These are phyloP conservation scores for Hysterium pulicare DNA, from an alignment of 2,329 filamentous ascomycete genomes.

Conservation along the genomic window DNA sequence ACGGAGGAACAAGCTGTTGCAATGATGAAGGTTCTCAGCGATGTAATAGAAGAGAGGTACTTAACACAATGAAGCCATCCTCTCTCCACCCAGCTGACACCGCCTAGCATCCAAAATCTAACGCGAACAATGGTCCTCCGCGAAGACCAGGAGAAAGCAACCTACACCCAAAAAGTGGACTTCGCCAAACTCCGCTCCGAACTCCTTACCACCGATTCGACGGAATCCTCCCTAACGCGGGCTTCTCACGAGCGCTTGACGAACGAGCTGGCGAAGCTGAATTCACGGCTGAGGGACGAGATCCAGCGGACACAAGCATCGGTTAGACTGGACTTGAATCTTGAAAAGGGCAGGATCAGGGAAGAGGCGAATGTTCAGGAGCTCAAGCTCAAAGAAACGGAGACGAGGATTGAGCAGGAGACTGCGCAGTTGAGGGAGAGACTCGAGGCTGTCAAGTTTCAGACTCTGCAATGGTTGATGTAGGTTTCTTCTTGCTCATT, in stretches of 20 bases:
- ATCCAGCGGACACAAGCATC: conserved; percentile 91
- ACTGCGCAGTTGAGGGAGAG: conserved; percentile 86
- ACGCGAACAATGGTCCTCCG: conserved; percentile 97
- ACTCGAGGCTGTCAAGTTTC: conserved; percentile 96
- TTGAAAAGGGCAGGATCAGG: conserved; percentile 93
- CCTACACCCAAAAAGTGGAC: conserved; percentile 85
- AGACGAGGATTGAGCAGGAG: conserved; percentile 97
- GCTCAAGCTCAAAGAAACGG: conserved; percentile 97
- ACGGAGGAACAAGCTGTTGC: conserved; percentile 92
- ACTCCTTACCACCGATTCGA: conserved; percentile 85
- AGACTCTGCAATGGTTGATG: conserved; percentile 97
- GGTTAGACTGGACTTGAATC: conserved; percentile 85
- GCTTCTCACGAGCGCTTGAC: conserved; percentile 87
- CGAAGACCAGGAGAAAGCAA: conserved; percentile 82
- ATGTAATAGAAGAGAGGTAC: conserved; percentile 92
- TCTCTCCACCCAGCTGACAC: background rate
- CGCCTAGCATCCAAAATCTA: conserved; percentile 80
- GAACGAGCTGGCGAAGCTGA: conserved; percentile 93
- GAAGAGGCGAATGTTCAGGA: conserved; percentile 97
- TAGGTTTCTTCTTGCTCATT: conserved; percentile 51
- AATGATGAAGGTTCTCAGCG: conserved; percentile 97
- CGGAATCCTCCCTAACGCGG: conserved; percentile 83
- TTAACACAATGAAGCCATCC: conserved; percentile 5
- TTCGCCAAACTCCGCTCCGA: conserved; percentile 96
- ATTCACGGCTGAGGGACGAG: conserved; percentile 84